phyloP scores from a whole-genome alignment of 345 rosid species.

The Lenwebbia sp. region DNA sequence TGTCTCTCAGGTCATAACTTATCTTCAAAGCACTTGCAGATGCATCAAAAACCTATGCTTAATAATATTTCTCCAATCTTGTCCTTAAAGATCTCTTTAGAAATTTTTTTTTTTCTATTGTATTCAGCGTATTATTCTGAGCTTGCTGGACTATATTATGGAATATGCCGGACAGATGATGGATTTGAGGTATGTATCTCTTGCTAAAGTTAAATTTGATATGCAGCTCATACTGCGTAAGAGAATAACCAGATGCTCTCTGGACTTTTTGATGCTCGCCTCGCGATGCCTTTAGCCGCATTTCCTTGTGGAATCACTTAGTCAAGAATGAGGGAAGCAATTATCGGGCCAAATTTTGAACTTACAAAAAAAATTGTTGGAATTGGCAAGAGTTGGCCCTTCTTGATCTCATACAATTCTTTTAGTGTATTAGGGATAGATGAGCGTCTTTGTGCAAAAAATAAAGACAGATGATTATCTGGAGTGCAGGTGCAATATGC shows the following conservation, averaged over 20 bases:
- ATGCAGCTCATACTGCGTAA: neutral
- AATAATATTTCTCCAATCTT: neutral
- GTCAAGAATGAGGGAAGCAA: neutral
- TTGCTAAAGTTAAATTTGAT: neutral
- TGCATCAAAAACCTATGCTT: neutral
- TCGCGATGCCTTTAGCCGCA: neutral
- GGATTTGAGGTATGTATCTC: constrained; percentile 57
- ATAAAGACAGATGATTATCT: neutral
- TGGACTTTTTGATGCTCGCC: neutral
- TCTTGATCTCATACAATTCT: neutral
- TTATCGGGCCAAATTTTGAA: neutral
- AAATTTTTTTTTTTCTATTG: neutral
- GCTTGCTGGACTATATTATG: constrained; percentile 71
- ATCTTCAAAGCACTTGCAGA: neutral
- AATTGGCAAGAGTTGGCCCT: neutral
- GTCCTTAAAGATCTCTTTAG: neutral
- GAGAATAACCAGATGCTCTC: neutral
- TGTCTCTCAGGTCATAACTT: neutral
- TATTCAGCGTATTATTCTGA: constrained; percentile 74
- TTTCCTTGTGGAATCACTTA: neutral
- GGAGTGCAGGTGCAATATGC: neutral
- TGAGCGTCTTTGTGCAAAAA: neutral
- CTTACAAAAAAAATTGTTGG: neutral
- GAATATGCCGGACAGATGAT: constrained; percentile 28
- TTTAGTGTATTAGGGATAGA: neutral